These are phyloP conservation scores for Leccinum ochraceum DNA, from an alignment of 768 basidiomycete species.

Conservation along the genomic window DNA sequence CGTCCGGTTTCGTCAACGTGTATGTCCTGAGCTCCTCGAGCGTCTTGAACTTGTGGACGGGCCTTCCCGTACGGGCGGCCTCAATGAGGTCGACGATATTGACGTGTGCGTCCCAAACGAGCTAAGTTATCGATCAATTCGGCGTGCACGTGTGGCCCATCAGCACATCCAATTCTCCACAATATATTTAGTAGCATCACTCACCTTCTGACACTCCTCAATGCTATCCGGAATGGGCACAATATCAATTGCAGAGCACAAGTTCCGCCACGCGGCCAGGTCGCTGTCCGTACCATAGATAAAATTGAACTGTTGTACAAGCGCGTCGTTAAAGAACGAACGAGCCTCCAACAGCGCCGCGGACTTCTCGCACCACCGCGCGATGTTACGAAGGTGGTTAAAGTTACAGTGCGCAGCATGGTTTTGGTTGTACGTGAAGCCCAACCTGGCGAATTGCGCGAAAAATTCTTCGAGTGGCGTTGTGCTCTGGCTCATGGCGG, in stretches of 20 bases:
- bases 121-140: slow-evolving; percentile 9
- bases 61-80: slow-evolving; percentile 5
- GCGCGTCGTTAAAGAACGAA: slow-evolving; percentile 20
- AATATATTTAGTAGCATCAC: background rate
- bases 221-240: slow-evolving; percentile 16
- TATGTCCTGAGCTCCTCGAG: slow-evolving; percentile 25
- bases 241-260: slow-evolving; percentile 22
- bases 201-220: slow-evolving; percentile 19
- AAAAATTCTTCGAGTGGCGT: slow-evolving; percentile 30
- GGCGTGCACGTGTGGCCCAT: background rate
- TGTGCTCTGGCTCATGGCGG: slow-evolving; percentile 7
- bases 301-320: slow-evolving; percentile 28
- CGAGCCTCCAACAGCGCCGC: background rate
- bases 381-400: slow-evolving; percentile 5
- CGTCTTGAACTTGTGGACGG: slow-evolving; percentile 23
- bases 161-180: background rate
- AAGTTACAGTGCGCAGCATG: slow-evolving; percentile 27
- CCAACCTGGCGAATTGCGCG: slow-evolving; percentile 14
- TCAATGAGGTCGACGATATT: slow-evolving; percentile 36
- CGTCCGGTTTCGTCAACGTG: slow-evolving; percentile 15
- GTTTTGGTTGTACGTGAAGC: slow-evolving; percentile 16
- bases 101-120: slow-evolving; percentile 27
- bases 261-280: slow-evolving; percentile 20
- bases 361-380: slow-evolving; percentile 3
- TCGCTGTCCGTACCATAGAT: slow-evolving; percentile 23